Conservation (phyloP, 2,329 filamentous ascomycete genomes). For the Penicillium sp. region DNA sequence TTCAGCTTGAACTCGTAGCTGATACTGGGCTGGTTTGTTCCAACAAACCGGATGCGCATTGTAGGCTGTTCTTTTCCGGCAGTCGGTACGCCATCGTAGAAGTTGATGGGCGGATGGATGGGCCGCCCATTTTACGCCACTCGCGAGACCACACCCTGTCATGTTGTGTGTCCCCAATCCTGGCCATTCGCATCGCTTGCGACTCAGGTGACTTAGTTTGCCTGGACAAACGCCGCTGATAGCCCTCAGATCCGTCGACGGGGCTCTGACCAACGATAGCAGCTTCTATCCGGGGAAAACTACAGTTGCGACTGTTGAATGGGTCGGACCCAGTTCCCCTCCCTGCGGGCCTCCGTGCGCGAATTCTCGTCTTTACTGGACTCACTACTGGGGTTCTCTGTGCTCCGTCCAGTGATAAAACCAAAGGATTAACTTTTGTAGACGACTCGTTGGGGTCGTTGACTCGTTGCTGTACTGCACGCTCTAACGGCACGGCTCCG, state of each 20-base stretch:
- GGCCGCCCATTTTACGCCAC: conserved; percentile 10
- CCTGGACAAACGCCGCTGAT: conserved; percentile 10
- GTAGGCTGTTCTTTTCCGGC: not conserved
- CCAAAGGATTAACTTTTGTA: conserved; percentile 11
- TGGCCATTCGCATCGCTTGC: not conserved
- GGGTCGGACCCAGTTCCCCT: not conserved
- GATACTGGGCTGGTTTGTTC: not conserved
- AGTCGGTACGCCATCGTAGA: not conserved
- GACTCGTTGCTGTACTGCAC: conserved; percentile 14
- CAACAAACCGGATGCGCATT: not conserved
- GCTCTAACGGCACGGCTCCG: conserved; percentile 5
- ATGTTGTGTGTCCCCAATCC: conserved; percentile 7
- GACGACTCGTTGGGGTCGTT: conserved; percentile 15
- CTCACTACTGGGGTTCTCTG: not conserved
- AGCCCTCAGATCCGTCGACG: conserved; percentile 8
- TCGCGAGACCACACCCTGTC: conserved; percentile 11
- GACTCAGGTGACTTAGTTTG: not conserved
- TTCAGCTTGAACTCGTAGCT: conserved; percentile 17
- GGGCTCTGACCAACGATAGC: conserved; percentile 8
- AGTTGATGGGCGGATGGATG: conserved; percentile 6
- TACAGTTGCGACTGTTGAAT: not conserved
- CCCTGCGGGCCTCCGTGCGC: conserved; percentile 22
- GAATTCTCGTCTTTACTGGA: not conserved
- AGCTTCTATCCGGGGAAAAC: conserved; percentile 4
- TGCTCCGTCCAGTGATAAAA: conserved; percentile 16